Evolutionary conservation across 805 yeast species (phyloP).

Genomic region (Sugiyamaella qingdaonensis): DNA sequence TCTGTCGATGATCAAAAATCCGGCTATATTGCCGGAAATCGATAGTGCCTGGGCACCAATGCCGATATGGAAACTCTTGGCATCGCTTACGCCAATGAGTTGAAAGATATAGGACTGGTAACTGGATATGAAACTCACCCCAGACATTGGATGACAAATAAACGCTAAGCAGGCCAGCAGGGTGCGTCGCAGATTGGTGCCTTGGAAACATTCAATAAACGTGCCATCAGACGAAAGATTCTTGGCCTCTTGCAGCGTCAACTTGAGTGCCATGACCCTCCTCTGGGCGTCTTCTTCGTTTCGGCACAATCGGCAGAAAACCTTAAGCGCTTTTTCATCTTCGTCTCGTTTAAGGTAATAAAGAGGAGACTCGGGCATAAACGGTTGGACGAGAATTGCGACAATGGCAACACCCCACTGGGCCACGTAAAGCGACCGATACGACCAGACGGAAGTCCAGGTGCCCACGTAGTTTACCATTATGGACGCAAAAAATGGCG

Average conservation of each 20-base stretch:
- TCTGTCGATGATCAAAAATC: constrained; percentile 1
- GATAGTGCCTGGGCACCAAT: constrained; percentile 35
- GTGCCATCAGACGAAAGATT: background rate
- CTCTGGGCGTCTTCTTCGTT: constrained; percentile 28
- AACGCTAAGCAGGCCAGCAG: constrained; percentile 1
- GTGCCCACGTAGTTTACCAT: constrained; percentile 13
- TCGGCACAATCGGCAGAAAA: constrained; percentile 1
- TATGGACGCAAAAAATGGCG: constrained; percentile 15
- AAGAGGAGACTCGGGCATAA: constrained; percentile 30
- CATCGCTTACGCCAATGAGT: constrained; percentile 23
- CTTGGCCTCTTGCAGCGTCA: background rate
- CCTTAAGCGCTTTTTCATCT: constrained; percentile 5
- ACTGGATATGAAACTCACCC: constrained; percentile 13
- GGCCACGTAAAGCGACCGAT: constrained; percentile 10
- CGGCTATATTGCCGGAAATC: constrained; percentile 30
- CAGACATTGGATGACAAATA: constrained; percentile 2
- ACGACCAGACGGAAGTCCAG: constrained; percentile 10
- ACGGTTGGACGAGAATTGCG: constrained; percentile 31
- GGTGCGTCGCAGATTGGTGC: constrained; percentile 4
- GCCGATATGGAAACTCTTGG: constrained; percentile 36
- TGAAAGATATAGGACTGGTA: background rate
- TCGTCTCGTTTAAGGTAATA: background rate
- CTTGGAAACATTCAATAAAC: constrained; percentile 6
- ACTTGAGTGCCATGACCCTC: constrained; percentile 29
- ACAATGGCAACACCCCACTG: constrained; percentile 23